Evolutionary conservation across 2,329 filamentous ascomycete species (phyloP).

Genomic region (Fusarium begoniae): DNA sequence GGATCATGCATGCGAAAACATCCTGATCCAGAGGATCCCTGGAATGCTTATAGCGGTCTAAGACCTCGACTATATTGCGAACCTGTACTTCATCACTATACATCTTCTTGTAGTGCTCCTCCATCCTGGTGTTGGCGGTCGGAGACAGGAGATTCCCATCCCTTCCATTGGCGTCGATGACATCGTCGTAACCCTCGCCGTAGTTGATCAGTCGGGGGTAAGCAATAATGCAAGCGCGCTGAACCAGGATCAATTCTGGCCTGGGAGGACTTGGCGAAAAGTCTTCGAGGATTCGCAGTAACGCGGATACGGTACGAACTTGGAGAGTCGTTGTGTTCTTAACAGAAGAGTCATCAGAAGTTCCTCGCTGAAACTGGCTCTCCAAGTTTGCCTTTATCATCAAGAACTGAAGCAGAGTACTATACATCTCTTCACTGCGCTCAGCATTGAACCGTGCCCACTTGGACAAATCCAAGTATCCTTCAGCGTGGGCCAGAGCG

Average conservation of each 20-base stretch:
- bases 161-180: constrained; percentile 86
- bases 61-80: constrained; percentile 82
- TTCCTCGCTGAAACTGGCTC: constrained; percentile 71
- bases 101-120: constrained; percentile 98
- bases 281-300: constrained; percentile 82
- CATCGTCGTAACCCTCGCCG: constrained; percentile 88
- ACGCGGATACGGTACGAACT: constrained; percentile 83
- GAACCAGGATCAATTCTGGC: constrained; percentile 79
- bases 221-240: constrained; percentile 87
- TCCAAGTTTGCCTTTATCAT: constrained; percentile 87
- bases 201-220: constrained; percentile 98
- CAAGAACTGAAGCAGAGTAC: constrained; percentile 80
- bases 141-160: constrained; percentile 82
- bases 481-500: constrained; percentile 83
- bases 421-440: constrained; percentile 72
- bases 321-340: constrained; percentile 78
- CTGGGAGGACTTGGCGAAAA: constrained; percentile 67
- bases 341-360: constrained; percentile 65
- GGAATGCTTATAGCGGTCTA: constrained; percentile 89
- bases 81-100: constrained; percentile 92
- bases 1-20: constrained; percentile 97
- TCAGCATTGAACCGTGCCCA: constrained; percentile 81
- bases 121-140: constrained; percentile 89
- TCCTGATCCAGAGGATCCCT: constrained; percentile 87
- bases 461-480: constrained; percentile 79